Evolutionary conservation across 225 moss, liverwort and hornwort genomes (phyloP), one percentile per base, ranked within the genome.

Genomic region (Bryum argenteum): DNA sequence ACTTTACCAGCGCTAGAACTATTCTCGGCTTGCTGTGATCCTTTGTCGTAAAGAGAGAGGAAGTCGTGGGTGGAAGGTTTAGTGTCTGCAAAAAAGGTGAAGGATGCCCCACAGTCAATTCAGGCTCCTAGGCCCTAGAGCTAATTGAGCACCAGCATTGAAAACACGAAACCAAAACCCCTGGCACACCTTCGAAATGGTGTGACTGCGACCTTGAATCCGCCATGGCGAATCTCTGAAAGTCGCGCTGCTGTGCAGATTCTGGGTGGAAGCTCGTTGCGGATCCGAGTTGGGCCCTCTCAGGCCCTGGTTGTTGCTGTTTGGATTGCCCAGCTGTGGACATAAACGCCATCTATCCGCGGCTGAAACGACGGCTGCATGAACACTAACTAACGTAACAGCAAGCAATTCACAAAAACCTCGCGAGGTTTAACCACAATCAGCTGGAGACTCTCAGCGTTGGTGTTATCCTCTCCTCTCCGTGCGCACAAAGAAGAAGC

Each of bases 31-130:
- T 73, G 81, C 47, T 85, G 85, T 39, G 79, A 75, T 37, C 78
- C 77, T 77, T 79, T 88, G 59, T 90, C 83, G 18, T 88, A 90
- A 2, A 88, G 81, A 47, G 88, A 88, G 20, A 90, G 75, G 54
- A 90, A 90, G 72, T 90, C 90, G 68, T 90, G 90, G 8, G 90
- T 90, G 28, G 88, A 85, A 70, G 87, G 69, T 60, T 84, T 87
- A 0, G 70, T 73, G 67, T 81, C 85, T 85, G 81, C 65, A 40
- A 48, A 15, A 28, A 63, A 37, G 17, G 7, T 26, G 26, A 21
- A 65, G 3, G 69, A 65, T 54, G 22, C 56, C 47, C 5, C 56
- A 23, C 20, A 26, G 53, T 71, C 61, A 69, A 67, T 22, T 65
- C 53, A 8, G 22, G 24, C 12, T 23, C n/a, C 12, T 6, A 6